Conservation (phyloP, 192 early-diverging fungal species). For the Funneliformis geosporum region DNA sequence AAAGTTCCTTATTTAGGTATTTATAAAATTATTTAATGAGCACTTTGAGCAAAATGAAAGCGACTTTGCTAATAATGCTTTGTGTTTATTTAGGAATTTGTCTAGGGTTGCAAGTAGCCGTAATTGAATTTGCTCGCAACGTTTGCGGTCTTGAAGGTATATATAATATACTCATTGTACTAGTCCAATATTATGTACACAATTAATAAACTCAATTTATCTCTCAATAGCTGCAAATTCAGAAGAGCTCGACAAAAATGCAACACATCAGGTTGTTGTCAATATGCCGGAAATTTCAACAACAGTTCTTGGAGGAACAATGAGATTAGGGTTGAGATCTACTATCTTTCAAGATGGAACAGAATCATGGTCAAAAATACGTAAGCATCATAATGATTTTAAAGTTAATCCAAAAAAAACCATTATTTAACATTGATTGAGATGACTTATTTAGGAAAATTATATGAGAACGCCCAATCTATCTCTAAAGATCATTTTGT, state of each 20-base stretch:
- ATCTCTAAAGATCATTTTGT: slow-evolving; percentile 43
- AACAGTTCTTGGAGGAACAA: slow-evolving; percentile 93
- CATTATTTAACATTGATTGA: neutral
- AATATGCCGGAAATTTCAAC: slow-evolving; percentile 98
- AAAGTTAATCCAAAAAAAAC: neutral
- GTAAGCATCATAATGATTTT: slow-evolving; percentile 41
- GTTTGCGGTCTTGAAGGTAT: slow-evolving; percentile 70
- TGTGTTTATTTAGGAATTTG: slow-evolving; percentile 63
- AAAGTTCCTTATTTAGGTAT: slow-evolving; percentile 92
- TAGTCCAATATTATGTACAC: too few relatives aligned
- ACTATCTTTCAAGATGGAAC: slow-evolving; percentile 76
- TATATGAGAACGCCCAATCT: neutral
- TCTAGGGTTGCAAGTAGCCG: slow-evolving; percentile 95
- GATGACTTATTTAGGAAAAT: slow-evolving; percentile 10
- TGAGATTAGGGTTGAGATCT: slow-evolving; percentile 87
- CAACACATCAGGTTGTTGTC: slow-evolving; percentile 77
- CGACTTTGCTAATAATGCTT: neutral
- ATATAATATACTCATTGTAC: neutral
- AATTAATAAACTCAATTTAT: neutral
- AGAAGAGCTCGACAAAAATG: slow-evolving; percentile 78
- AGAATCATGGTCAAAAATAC: slow-evolving; percentile 62
- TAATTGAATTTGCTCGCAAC: slow-evolving; percentile 96
- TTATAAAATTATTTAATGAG: neutral
- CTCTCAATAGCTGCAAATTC: slow-evolving; percentile 66
- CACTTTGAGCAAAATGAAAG: neutral